These are phyloP conservation scores for Acanthamoeba healyi DNA, from an alignment of 208 protist genomes.

Conservation along the genomic window DNA sequence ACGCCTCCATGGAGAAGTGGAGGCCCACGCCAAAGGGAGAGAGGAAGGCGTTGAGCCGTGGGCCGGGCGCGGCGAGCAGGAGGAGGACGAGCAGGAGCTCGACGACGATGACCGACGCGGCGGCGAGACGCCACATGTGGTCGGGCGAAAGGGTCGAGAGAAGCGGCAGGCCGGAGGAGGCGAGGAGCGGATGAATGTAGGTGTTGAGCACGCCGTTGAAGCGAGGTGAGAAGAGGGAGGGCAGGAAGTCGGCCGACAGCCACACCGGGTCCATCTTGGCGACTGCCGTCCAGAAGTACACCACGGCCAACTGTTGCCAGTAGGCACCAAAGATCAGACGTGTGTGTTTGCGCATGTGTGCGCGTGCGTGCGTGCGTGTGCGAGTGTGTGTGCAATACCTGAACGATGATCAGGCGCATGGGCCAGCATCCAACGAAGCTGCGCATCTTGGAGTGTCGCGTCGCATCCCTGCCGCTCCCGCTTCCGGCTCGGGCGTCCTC, in stretches of 20 bases:
- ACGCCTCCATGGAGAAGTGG: constrained; percentile 45
- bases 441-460: not conserved
- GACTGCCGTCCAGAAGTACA: constrained; percentile 63
- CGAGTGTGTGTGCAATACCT: not conserved
- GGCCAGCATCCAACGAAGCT: not conserved
- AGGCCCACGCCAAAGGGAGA: constrained; percentile 4
- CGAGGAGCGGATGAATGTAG: not conserved
- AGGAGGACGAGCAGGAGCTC: constrained; percentile 12
- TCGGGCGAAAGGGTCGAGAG: not conserved
- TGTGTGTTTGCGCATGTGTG: not conserved
- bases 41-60: constrained; percentile 39
- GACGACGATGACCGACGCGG: not conserved
- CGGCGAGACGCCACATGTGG: not conserved
- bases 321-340: not conserved
- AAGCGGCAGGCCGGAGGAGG: not conserved
- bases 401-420: constrained; percentile 36
- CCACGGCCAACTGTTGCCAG: constrained; percentile 38
- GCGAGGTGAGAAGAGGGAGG: constrained; percentile 35
- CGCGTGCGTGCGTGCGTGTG: not conserved
- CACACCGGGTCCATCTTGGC: constrained; percentile 69
- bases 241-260: constrained; percentile 41
- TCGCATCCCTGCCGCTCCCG: not conserved
- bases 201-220: constrained; percentile 39
- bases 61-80: not conserved
- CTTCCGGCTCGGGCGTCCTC: not conserved